Evolutionary conservation across 257 asterid genomes (phyloP), one percentile per base, ranked within the genome.

Genomic region (Cordia subcordata): DNA sequence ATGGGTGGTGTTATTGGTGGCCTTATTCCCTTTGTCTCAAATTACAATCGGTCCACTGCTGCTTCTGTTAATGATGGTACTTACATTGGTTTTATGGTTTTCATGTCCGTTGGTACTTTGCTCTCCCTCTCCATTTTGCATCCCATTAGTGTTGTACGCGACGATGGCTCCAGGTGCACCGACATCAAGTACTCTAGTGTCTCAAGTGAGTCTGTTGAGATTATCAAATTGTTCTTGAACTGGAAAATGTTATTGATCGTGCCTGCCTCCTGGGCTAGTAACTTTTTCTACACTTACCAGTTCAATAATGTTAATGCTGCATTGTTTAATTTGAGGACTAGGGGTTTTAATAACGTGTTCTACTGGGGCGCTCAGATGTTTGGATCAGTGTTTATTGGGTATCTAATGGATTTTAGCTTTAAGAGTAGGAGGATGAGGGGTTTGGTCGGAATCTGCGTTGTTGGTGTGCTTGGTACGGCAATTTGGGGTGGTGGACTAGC

Each of bases 1-100:
- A 60, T 86, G 81, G 99, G 99, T 5, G 99, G 99, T 8, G 97
- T 93, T 0, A 77, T 89, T 20, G 99, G 97, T 0, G 97, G 99
- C 1, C 68, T 89, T 1, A 86, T 93, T 14, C 99, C 99, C 0
- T 89, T 93, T 32, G 21, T 55, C 0, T 53, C 79, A 53, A 93
- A 93, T 70, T 93, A 44, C 59, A 55, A 79, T 18, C 65, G 95
- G 12, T 57, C 68, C 10, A 54, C 54, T 0, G 97, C 99, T 0
- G 79, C 52, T 14, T 85, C 99, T 0, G 99, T 89, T 2, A 93
- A 93, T 50, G 99, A 93, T 37, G 99, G 85, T 0, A 93, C 99
- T 0, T 89, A 93, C 51, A 86, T 89, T 14, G 99, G 99, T 5
- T 93, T 89, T 67, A 93, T 93, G 96, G 68, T 79, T 0, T 89